Evolutionary conservation across 441 rosid species (phyloP), one percentile per base, ranked within the genome.

Genomic region (Theobroma grandiflorum): DNA sequence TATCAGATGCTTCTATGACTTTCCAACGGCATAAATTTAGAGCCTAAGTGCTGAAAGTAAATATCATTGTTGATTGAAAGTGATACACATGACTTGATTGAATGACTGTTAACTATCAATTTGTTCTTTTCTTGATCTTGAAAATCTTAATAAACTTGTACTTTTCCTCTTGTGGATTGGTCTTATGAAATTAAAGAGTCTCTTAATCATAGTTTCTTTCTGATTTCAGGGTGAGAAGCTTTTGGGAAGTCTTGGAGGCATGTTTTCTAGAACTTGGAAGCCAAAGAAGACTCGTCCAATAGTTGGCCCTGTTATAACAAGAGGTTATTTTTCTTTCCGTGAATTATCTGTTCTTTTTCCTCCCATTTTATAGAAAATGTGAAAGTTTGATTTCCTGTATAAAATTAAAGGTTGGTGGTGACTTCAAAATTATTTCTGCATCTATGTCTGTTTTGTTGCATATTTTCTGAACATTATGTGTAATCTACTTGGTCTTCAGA

Each of bases 201-300:
- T 69, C 37, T 20, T 52, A 71, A 10, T 69, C 40, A 76, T 62
- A 72, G 67, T 83, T 78, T 59, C 72, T 43, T 72, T 66, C 18
- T 53, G 70, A 75, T 90, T 85, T 53, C 88, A 95, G 99, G 99
- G 99, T 77, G 99, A 95, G 87, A 95, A 94, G 90, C 94, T 95
- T 74, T 86, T 95, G 80, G 99, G 98, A 76, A 94, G 89, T 84
- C 98, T 97, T 12, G 98, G 99, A 33, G 97, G 98, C 74, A 88
- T 97, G 52, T 92, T 95, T 68, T 91, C 97, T 18, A 92, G 81
- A 84, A 92, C 94, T 16, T 97, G 99, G 99, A 96, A 96, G 88
- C 98, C 98, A 15, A 95, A 96, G 86, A 96, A 91, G 91, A 86
- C 92, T 77, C 95, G 88, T 63, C 81, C 88, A 6, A 88, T 97